Conservation (phyloP, 2,329 filamentous ascomycete species). For the Epicoccum nigrum region DNA sequence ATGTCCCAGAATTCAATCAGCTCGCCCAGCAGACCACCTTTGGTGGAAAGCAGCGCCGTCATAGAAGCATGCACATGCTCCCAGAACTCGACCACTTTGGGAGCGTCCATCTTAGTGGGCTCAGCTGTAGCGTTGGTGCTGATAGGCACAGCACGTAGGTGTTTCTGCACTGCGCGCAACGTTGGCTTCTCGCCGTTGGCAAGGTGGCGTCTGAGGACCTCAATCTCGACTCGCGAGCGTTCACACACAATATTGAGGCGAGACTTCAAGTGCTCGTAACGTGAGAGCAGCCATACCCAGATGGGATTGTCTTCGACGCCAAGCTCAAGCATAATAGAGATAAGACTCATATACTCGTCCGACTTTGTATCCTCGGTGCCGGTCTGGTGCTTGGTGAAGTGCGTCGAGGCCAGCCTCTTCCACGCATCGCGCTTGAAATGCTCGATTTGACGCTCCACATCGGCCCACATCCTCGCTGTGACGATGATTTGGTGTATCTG, state of each 20-base stretch:
- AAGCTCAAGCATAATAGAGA: slow-evolving; percentile 85
- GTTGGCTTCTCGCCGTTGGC: slow-evolving; percentile 75
- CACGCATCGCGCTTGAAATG: slow-evolving; percentile 88
- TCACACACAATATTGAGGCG: slow-evolving; percentile 83
- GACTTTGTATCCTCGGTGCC: slow-evolving; percentile 58
- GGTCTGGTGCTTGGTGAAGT: slow-evolving; percentile 58
- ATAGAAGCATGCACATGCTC: slow-evolving; percentile 82
- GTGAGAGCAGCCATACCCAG: slow-evolving; percentile 91
- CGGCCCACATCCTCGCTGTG: slow-evolving; percentile 92
- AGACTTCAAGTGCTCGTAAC: slow-evolving; percentile 85
- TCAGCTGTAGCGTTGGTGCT: slow-evolving; percentile 64
- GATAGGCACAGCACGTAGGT: slow-evolving; percentile 75
- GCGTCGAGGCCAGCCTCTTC: slow-evolving; percentile 75
- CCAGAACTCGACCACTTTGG: slow-evolving; percentile 88
- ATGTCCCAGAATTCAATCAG: slow-evolving; percentile 94
- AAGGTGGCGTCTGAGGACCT: slow-evolving; percentile 82
- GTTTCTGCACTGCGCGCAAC: slow-evolving; percentile 71
- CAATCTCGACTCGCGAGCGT: slow-evolving; percentile 88
- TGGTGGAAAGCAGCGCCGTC: slow-evolving; percentile 71
- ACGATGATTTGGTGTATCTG: slow-evolving; percentile 87
- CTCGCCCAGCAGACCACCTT: slow-evolving; percentile 83
- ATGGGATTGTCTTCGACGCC: slow-evolving; percentile 96
- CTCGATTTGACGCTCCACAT: slow-evolving; percentile 86
- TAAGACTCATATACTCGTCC: slow-evolving; percentile 91
- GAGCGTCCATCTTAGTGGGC: slow-evolving; percentile 70